Evolutionary conservation across 2,329 filamentous ascomycete species (phyloP).

Genomic region (Hypoxylon sp.): DNA sequence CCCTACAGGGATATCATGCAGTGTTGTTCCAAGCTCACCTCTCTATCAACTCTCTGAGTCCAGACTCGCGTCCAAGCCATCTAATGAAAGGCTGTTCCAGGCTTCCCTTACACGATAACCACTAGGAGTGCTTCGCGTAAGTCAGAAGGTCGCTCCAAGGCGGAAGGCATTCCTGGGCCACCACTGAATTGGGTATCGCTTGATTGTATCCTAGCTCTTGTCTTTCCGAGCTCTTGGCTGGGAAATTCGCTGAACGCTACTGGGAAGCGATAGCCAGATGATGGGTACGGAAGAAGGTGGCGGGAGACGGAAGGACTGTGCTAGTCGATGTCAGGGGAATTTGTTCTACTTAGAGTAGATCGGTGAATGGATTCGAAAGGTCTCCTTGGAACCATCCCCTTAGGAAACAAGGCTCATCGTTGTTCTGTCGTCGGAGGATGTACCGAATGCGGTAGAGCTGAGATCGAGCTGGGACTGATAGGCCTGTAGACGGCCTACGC

Average conservation of each 20-base stretch:
- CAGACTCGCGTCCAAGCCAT: neutral
- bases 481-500: neutral
- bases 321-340: neutral
- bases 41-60: neutral
- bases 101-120: neutral
- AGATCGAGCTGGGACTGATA: neutral
- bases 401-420: neutral
- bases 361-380: neutral
- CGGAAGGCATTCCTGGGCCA: neutral
- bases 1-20: neutral
- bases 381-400: neutral
- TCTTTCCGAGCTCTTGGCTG: neutral
- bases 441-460: neutral
- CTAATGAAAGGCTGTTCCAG: neutral
- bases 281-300: neutral
- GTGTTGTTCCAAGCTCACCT: neutral
- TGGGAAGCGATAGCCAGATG: neutral
- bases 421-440: neutral
- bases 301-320: neutral
- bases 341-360: neutral
- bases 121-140: neutral
- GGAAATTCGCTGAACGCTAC: neutral
- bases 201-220: neutral
- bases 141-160: neutral
- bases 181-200: neutral